Evolutionary conservation across 2,329 filamentous ascomycete species (phyloP).

Genomic region (Cyphellophora europaea): DNA sequence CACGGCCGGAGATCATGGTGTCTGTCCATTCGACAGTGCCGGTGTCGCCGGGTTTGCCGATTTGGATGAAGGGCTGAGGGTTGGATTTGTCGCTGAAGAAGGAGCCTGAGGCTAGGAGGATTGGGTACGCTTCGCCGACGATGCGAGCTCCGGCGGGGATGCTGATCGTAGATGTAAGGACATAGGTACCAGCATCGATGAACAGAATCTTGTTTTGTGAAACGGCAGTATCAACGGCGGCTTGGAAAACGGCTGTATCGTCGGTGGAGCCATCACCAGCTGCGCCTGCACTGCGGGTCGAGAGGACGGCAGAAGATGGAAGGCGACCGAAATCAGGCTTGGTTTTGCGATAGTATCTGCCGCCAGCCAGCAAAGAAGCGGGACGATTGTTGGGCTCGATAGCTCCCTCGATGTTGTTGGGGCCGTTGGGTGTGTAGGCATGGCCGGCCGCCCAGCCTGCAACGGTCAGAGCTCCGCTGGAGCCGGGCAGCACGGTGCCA

Average conservation of each 20-base stretch:
- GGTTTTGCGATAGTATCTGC: conserved; percentile 35
- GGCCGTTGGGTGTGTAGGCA: conserved; percentile 34
- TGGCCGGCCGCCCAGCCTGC: conserved; percentile 35
- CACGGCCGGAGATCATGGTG: conserved; percentile 60
- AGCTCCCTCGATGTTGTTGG: conserved; percentile 32
- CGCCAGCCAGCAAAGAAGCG: conserved; percentile 31
- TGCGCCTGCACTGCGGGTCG: conserved; percentile 31
- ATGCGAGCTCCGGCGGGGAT: conserved; percentile 42
- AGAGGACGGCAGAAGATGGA: conserved; percentile 29
- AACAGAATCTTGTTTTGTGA: conserved; percentile 42
- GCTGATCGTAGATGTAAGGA: conserved; percentile 36
- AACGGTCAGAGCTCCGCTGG: conserved; percentile 26
- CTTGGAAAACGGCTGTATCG: conserved; percentile 50
- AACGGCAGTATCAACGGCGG: conserved; percentile 41
- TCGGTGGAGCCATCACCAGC: conserved; percentile 47
- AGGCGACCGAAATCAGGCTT: conserved; percentile 45
- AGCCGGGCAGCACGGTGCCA: conserved; percentile 26
- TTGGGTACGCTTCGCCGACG: conserved; percentile 46
- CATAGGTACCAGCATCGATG: conserved; percentile 48
- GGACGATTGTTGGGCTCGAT: conserved; percentile 34
- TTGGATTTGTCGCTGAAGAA: conserved; percentile 48
- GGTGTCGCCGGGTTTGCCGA: conserved; percentile 54
- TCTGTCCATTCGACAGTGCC: conserved; percentile 64
- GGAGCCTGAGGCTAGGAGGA: conserved; percentile 47
- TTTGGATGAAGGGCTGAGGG: conserved; percentile 56